phyloP scores from a whole-genome alignment of 2,329 filamentous ascomycete species.

The Colletotrichum kahawae region DNA sequence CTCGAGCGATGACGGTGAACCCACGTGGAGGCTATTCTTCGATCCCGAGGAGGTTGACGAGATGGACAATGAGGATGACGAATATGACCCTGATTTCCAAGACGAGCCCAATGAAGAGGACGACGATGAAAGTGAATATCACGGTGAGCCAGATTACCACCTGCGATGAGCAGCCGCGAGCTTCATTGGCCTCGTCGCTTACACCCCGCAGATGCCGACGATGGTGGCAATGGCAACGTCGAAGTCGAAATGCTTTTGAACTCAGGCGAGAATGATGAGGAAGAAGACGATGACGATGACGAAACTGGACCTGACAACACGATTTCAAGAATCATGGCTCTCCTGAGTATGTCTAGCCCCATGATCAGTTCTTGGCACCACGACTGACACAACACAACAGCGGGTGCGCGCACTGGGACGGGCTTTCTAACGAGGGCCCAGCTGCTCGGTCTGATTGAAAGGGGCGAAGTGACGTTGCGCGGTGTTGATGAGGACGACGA shows the following conservation, averaged over 20 bases:
- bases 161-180: neutral
- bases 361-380: conserved; percentile 26
- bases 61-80: conserved; percentile 36
- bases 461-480: conserved; percentile 38
- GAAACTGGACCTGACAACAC: neutral
- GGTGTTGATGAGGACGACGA: conserved; percentile 41
- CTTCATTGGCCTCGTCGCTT: neutral
- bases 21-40: neutral
- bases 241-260: conserved; percentile 11
- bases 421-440: conserved; percentile 40
- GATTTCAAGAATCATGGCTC: neutral
- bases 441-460: conserved; percentile 44
- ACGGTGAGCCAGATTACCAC: neutral
- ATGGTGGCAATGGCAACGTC: conserved; percentile 26
- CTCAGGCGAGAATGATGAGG: conserved; percentile 22
- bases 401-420: conserved; percentile 27
- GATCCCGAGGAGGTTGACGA: conserved; percentile 25
- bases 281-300: conserved; percentile 29
- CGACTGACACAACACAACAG: conserved; percentile 34
- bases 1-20: neutral
- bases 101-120: conserved; percentile 30
- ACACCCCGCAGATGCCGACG: conserved; percentile 28
- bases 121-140: conserved; percentile 22
- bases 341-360: neutral
- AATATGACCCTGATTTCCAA: conserved; percentile 31